A percentile compares a stretch with the other conserved stretches of the same genome.
phyloP scores from a whole-genome alignment of 306 rosid species.

The Styphnolobium japonicum region DNA sequence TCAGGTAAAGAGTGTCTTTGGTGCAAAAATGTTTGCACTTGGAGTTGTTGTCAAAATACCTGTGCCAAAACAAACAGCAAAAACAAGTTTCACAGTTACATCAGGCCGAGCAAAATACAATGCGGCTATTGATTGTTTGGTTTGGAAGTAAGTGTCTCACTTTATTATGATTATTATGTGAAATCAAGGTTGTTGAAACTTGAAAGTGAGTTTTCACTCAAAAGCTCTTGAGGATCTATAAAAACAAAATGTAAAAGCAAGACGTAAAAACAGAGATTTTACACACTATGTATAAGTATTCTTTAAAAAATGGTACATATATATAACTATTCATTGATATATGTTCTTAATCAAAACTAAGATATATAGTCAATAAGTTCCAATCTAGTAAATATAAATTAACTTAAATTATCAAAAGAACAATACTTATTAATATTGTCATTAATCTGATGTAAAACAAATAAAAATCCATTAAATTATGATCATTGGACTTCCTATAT shows the following conservation, averaged over 20 bases:
- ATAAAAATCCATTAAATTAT: not conserved
- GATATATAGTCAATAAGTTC: too few species aligned
- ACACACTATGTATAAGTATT: too few species aligned
- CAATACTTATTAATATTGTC: not conserved
- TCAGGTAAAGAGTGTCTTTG: conserved; percentile 91
- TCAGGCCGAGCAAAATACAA: conserved; percentile 92
- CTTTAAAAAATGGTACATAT: too few species aligned
- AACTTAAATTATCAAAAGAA: not conserved
- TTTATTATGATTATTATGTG: not conserved
- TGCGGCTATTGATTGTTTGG: conserved; percentile 87
- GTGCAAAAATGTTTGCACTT: conserved; percentile 94
- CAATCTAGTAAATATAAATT: too few species aligned
- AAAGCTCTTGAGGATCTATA: too few species aligned
- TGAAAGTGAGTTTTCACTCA: too few species aligned
- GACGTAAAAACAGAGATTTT: too few species aligned
- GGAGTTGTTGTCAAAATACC: conserved; percentile 92
- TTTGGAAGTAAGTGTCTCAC: conserved; percentile 77
- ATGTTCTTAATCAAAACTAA: too few species aligned
- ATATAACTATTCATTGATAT: too few species aligned
- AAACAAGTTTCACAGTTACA: conserved; percentile 83
- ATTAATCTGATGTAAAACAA: not conserved
- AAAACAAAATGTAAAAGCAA: too few species aligned
- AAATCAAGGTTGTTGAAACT: not conserved
- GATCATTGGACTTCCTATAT: not conserved
- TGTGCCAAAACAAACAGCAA: conserved; percentile 91